These are phyloP conservation scores for Raffaelea arxii DNA, from an alignment of 2,329 filamentous ascomycete species.

Conservation along the genomic window DNA sequence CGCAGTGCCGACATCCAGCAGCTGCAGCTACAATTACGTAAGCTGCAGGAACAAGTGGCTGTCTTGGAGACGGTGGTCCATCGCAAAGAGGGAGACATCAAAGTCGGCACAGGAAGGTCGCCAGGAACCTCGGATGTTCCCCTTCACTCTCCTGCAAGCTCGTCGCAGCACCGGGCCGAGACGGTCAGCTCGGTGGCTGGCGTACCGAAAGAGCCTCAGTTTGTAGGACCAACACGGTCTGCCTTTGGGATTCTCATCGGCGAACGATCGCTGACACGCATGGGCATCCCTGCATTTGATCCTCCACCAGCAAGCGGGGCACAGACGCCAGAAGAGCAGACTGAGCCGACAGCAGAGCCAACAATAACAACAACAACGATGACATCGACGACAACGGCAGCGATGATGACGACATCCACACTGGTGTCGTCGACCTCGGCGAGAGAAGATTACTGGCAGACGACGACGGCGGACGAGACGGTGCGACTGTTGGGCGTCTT, in stretches of 20 bases:
- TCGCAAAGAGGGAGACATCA: background rate
- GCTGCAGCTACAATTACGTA: background rate
- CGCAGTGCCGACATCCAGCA: background rate
- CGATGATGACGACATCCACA: no score
- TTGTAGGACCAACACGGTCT: background rate
- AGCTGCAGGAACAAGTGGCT: background rate
- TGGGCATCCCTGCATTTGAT: background rate
- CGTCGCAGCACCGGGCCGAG: background rate
- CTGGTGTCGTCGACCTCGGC: no score
- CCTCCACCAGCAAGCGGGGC: background rate
- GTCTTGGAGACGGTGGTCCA: background rate
- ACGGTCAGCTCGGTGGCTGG: background rate
- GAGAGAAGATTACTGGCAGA: background rate
- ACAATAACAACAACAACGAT: no score
- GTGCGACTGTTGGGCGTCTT: conserved; percentile 21
- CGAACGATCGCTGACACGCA: background rate
- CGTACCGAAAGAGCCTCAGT: background rate
- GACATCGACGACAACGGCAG: no score
- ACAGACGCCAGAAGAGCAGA: background rate
- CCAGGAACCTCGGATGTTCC: background rate
- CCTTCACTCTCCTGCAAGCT: background rate
- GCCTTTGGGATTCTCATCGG: background rate
- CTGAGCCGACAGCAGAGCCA: no score
- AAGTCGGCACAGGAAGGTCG: background rate
- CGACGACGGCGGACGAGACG: background rate